Evolutionary conservation across 2,329 filamentous ascomycete genomes (phyloP).

Genomic region (Epichloe scottii): DNA sequence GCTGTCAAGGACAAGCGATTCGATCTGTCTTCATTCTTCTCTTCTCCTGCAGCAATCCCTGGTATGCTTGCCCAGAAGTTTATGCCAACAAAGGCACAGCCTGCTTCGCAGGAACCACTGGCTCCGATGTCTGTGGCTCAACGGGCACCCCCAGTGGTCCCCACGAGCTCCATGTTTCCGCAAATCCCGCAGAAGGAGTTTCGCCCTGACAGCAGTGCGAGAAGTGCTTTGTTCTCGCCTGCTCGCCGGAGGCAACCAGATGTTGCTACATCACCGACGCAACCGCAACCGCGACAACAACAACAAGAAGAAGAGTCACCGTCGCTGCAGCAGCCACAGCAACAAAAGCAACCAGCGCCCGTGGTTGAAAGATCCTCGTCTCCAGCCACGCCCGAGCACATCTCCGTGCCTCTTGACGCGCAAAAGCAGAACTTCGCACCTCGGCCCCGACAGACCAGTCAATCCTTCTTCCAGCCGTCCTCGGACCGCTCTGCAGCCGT

Average conservation of each 20-base stretch:
- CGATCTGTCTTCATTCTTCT: slow-evolving; percentile 44
- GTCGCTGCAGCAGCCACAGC: background rate
- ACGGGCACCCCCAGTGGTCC: slow-evolving; percentile 12
- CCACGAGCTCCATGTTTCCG: slow-evolving; percentile 30
- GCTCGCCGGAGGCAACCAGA: slow-evolving; percentile 3
- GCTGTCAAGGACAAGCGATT: slow-evolving; percentile 23
- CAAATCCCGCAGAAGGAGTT: slow-evolving; percentile 20
- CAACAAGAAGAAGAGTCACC: background rate
- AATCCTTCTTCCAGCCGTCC: slow-evolving; percentile 27
- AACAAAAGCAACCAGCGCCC: background rate
- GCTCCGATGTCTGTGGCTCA: slow-evolving; percentile 8
- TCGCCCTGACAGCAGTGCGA: slow-evolving; percentile 18
- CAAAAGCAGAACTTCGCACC: slow-evolving; percentile 40
- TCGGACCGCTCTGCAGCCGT: slow-evolving; percentile 15
- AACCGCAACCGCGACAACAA: background rate
- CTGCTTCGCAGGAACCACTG: slow-evolving; percentile 2
- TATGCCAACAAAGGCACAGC: slow-evolving; percentile 13
- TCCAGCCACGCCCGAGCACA: slow-evolving; percentile 21
- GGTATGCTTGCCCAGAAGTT: slow-evolving; percentile 21
- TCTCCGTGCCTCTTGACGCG: slow-evolving; percentile 23
- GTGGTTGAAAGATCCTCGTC: slow-evolving; percentile 8
- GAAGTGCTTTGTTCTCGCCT: slow-evolving; percentile 25
- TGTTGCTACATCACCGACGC: background rate
- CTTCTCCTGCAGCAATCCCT: slow-evolving; percentile 35
- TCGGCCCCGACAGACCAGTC: slow-evolving; percentile 20